Evolutionary conservation across 352 stramenopile genomes (phyloP), one percentile per base, ranked within the genome.

Genomic region (Phytophthora niederhauseri): DNA sequence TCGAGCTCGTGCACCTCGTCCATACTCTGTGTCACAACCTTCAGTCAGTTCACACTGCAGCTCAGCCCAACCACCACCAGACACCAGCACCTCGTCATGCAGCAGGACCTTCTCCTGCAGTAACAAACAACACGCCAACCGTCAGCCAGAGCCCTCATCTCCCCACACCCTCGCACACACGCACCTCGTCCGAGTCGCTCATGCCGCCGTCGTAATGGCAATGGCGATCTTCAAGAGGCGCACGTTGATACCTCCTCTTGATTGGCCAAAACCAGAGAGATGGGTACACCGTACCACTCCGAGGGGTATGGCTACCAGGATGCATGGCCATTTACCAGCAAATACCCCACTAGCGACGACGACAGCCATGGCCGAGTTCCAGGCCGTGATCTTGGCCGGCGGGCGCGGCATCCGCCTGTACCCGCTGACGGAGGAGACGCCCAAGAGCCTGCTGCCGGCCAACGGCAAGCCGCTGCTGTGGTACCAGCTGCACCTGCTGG

Each of bases 401-500:
- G 87, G 87, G 30, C 88, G 82, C 61, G 87, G 85, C 64, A 90
- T 94, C 55, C 87, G 87, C 26, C 66, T 95, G 68, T 93, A 93
- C 52, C 81, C 87, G 31, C 64, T 95, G 24, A 95, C 87, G 22
- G 84, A 93, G 63, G 84, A 92, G 50, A 92, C 82, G 8, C 85
- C 87, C 20, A 95, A 95, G 77, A 69, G 78, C 26, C 76, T 95
- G 6, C 70, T 95, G 5, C 84, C 68, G 0, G 82, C 78, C 24
- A 91, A 92, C 57, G 70, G 68, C 38, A 86, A 86, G 56, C 85
- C 87, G 38, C 62, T 95, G 57, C 76, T 95, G 24, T 93, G 85
- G 82, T 95, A 95, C 74, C 87, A 95, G 71, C 75, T 95, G 53
- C 77, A 88, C 6, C 66, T 95, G 67, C 84, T 95, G 12, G 87